These are phyloP conservation scores for Teratosphaeriaceae sp. DNA, from an alignment of 2,329 filamentous ascomycete genomes.

Conservation along the genomic window DNA sequence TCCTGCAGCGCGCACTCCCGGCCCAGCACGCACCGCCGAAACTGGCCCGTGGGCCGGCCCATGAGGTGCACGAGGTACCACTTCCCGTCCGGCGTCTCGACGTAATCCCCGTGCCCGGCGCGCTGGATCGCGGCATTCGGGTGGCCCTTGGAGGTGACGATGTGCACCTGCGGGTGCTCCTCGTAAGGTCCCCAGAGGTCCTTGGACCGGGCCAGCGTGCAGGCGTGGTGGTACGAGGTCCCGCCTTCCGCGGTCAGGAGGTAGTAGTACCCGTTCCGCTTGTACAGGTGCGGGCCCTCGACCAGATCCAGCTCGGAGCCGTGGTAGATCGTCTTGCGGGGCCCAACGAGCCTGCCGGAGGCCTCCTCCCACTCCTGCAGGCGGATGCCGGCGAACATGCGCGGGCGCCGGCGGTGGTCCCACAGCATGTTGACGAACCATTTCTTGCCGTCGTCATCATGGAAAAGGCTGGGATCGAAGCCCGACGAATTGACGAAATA, in stretches of 20 bases:
- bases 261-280: constrained; percentile 31
- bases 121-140: constrained; percentile 1
- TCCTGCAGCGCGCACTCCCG: constrained; percentile 1
- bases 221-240: constrained; percentile 33
- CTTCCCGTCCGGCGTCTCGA: constrained; percentile 3
- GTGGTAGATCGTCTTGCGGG: constrained; percentile 7
- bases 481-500: constrained; percentile 53
- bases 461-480: constrained; percentile 40
- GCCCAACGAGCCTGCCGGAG: constrained; percentile 6
- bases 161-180: constrained; percentile 15
- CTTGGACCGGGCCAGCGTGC: constrained; percentile 31
- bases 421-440: constrained; percentile 12
- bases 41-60: background rate
- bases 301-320: constrained; percentile 4
- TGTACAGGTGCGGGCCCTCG: constrained; percentile 33
- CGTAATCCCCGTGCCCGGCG: constrained; percentile 1
- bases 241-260: constrained; percentile 32
- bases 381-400: constrained; percentile 10
- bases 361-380: constrained; percentile 9
- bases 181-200: constrained; percentile 30
- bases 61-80: constrained; percentile 1
- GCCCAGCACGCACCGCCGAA: background rate
- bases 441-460: constrained; percentile 3
- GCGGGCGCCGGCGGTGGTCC: constrained; percentile 11
- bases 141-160: constrained; percentile 13